Evolutionary conservation across 768 basidiomycete species (phyloP), one percentile per base, ranked within the genome.

Genomic region (Rhodotorula diobovata): DNA sequence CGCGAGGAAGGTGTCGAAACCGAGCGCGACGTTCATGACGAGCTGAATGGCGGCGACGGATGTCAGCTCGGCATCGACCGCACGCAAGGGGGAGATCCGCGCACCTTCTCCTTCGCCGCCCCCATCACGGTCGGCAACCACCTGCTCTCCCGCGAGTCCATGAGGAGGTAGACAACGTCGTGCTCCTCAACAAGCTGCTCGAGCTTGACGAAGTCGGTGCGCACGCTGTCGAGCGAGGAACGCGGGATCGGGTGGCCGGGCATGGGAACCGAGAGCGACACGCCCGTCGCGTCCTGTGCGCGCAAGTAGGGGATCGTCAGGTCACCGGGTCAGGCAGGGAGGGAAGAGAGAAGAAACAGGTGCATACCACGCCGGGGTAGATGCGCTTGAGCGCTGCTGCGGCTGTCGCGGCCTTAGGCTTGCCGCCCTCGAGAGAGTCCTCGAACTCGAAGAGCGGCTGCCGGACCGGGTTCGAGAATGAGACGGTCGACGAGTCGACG

Each of bases 81-180:
- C n/a, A 53, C 25, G 28, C 16, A 6, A 6, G 28, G 25, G 16
- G 4, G 50, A 16, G 16, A 32, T 41, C 7, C 10, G 56, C 80
- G 34, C 66, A 89, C 91, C 86, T 98, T 98, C 64, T 86, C 87
- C 81, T 93, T 91, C 16, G 87, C 85, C 0, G 90, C 87, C 0
- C 88, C 90, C 23, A 99, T 80, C 20, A 99, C 87, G 0, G 92
- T 96, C 20, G 95, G 96, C 61, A 99, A 81, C 96, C 96, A 99
- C 56, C 96, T 82, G 76, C 91, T 93, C 81, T 99, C 96, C 46
- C 95, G 83, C n/a, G 93, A 97, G 79, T 98, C 96, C 96, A 97
- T 98, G 34, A 98, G 83, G 43, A 97, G 83, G 80, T 93, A 98
- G 7, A 97, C 84, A 0, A 84, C 94, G 77, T 99, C 96, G 77